These are phyloP conservation scores for Podospora comata DNA, from an alignment of 495 filamentous ascomycete genomes.

Conservation along the genomic window DNA sequence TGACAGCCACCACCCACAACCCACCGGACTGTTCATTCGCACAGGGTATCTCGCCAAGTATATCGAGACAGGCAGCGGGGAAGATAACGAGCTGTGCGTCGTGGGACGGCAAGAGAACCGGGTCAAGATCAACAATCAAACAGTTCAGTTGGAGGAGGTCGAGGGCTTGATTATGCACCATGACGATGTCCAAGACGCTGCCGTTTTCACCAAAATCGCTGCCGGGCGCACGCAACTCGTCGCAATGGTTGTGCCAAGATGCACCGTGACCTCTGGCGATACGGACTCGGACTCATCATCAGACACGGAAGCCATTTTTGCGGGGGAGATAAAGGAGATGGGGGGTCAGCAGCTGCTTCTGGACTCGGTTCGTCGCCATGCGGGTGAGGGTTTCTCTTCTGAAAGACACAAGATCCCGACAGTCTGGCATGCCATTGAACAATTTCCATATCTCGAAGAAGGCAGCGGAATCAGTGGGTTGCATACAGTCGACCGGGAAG, in stretches of 20 bases:
- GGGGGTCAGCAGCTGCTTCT: not conserved
- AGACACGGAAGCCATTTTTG: not conserved
- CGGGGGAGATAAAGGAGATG: not conserved
- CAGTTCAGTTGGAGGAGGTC: not conserved
- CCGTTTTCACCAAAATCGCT: not conserved
- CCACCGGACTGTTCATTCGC: not conserved
- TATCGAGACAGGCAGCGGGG: not conserved
- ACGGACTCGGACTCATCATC: not conserved
- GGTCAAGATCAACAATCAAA: not conserved
- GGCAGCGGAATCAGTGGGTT: not conserved
- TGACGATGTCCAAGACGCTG: not conserved
- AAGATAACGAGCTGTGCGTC: not conserved
- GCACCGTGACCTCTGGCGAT: not conserved
- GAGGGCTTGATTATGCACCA: not conserved
- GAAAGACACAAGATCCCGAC: not conserved
- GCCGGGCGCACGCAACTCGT: not conserved
- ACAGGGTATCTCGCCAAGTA: constrained; percentile 4
- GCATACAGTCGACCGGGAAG: not conserved
- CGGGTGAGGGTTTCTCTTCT: not conserved
- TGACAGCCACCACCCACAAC: not conserved
- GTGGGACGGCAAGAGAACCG: not conserved
- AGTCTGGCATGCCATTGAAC: not conserved
- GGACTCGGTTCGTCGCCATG: not conserved
- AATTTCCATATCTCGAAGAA: not conserved
- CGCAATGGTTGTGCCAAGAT: not conserved